Evolutionary conservation across 2,329 filamentous ascomycete species (phyloP).

Genomic region (Sporothrix dimorphospora): DNA sequence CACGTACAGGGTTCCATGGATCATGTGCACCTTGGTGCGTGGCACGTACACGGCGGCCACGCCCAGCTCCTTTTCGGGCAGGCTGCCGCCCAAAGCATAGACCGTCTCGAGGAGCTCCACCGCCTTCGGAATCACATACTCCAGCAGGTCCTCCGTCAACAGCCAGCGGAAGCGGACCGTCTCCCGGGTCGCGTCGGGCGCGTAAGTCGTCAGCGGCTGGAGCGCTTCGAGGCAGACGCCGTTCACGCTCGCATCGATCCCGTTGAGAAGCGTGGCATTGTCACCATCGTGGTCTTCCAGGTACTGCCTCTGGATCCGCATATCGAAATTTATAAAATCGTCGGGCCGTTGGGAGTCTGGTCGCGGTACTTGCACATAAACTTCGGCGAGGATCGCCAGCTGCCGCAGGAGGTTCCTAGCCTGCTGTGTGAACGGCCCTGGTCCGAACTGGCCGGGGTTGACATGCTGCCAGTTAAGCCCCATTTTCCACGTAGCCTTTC

Average conservation of each 20-base stretch:
- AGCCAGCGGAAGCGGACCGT: constrained; percentile 22
- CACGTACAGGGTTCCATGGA: neutral
- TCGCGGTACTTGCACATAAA: neutral
- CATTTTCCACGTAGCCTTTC: constrained; percentile 29
- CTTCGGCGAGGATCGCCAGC: neutral
- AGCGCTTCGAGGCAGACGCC: constrained; percentile 19
- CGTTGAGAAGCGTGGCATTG: neutral
- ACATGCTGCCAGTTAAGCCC: constrained; percentile 4
- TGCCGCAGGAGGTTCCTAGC: constrained; percentile 7
- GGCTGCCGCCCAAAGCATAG: constrained; percentile 29
- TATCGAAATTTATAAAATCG: neutral
- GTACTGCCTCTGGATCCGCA: constrained; percentile 11
- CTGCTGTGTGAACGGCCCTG: constrained; percentile 10
- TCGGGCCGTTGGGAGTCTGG: neutral
- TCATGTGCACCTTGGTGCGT: constrained; percentile 14
- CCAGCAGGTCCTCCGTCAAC: constrained; percentile 28
- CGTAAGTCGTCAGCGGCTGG: neutral
- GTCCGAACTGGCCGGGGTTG: neutral
- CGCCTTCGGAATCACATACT: constrained; percentile 28
- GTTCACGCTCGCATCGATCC: neutral
- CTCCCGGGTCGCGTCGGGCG: neutral
- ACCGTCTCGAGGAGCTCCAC: constrained; percentile 25
- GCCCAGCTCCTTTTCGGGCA: constrained; percentile 5
- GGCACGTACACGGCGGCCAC: constrained; percentile 21
- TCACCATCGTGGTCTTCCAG: neutral